These are phyloP conservation scores for Grosmannia penicillata DNA, from an alignment of 2,329 filamentous ascomycete species.

Conservation along the genomic window DNA sequence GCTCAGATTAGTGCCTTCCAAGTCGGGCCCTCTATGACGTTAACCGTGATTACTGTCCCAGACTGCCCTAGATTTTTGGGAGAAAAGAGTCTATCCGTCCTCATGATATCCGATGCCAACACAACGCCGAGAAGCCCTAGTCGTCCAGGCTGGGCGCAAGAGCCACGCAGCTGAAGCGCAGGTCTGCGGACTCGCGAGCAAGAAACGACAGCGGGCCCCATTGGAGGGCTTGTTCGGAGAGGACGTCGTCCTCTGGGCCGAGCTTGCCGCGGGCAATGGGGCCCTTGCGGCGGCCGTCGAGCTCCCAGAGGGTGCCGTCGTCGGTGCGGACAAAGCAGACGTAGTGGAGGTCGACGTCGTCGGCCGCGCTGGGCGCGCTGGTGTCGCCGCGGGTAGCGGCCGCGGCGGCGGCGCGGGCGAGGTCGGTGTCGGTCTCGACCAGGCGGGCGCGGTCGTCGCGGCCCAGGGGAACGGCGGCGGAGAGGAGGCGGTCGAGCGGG, in stretches of 20 bases:
- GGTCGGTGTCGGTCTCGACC: conserved; percentile 58
- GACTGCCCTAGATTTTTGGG: too few relatives aligned
- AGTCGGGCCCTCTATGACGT: too few relatives aligned
- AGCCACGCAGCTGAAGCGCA: conserved; percentile 44
- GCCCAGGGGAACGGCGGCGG: conserved; percentile 52
- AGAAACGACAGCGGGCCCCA: conserved; percentile 48
- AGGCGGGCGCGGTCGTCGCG: conserved; percentile 54
- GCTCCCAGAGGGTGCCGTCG: conserved; percentile 49
- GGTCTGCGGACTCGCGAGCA: conserved; percentile 35
- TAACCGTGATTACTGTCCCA: too few relatives aligned
- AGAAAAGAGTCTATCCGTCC: neutral
- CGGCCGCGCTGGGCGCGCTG: conserved; percentile 59
- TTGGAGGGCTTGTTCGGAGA: conserved; percentile 60
- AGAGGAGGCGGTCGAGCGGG: conserved; percentile 49
- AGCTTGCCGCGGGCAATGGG: conserved; percentile 42
- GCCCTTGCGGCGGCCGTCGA: conserved; percentile 43
- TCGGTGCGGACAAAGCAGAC: conserved; percentile 77
- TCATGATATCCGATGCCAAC: neutral
- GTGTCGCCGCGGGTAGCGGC: conserved; percentile 71
- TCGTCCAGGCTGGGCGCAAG: conserved; percentile 33
- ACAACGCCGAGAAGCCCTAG: too few relatives aligned
- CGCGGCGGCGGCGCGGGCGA: conserved; percentile 65
- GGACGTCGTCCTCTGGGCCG: conserved; percentile 48
- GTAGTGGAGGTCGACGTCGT: conserved; percentile 84
- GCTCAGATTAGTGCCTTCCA: too few relatives aligned